phyloP scores from a whole-genome alignment of 2,329 filamentous ascomycete species.

The Colletotrichum brevisporum region DNA sequence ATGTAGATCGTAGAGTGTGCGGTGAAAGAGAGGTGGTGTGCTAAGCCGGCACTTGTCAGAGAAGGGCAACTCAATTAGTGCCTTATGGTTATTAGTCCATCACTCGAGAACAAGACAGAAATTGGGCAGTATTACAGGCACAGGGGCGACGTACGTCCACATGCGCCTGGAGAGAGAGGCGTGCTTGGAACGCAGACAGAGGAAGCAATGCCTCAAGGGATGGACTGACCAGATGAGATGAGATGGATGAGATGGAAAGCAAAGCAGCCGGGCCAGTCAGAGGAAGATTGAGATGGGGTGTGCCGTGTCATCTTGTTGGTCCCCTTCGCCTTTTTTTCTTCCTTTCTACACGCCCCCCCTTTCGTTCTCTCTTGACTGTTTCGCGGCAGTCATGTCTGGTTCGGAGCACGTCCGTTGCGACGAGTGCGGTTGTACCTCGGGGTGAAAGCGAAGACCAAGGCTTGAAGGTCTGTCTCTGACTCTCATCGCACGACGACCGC shows the following conservation, averaged over 20 bases:
- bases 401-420: constrained; percentile 16
- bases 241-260: constrained; percentile 30
- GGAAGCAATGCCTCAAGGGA: constrained; percentile 11
- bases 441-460: not conserved
- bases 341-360: constrained; percentile 1
- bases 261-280: constrained; percentile 19
- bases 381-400: constrained; percentile 22
- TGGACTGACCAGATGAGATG: constrained; percentile 22
- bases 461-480: not conserved
- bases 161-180: not conserved
- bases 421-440: not conserved
- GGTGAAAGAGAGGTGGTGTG: constrained; percentile 3
- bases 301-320: constrained; percentile 25
- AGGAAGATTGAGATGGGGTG: constrained; percentile 23
- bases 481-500: not conserved
- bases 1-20: not conserved
- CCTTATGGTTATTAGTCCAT: not conserved
- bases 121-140: not conserved
- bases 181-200: not conserved
- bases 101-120: constrained; percentile 14
- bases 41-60: too few species aligned
- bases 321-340: not conserved
- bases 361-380: constrained; percentile 26
- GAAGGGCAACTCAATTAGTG: too few species aligned
- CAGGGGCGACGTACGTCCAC: too few species aligned